phyloP scores from a whole-genome alignment of 2,329 filamentous ascomycete species.

The Scytalidium sp. region DNA sequence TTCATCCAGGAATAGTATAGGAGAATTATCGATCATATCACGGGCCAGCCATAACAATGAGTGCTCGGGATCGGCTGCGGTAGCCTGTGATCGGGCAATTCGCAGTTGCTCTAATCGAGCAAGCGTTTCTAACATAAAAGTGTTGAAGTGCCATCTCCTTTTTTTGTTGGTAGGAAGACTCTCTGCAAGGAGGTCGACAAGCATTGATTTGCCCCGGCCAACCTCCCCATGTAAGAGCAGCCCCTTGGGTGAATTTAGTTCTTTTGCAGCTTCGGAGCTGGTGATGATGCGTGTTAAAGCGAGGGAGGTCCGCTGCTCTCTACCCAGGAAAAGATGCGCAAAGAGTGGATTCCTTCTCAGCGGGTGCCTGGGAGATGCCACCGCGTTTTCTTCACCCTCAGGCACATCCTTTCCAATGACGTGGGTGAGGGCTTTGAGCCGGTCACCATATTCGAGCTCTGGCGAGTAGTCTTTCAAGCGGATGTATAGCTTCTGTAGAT shows the following conservation, averaged over 20 bases:
- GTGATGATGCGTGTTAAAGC: conserved; percentile 69
- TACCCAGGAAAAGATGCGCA: conserved; percentile 54
- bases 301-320: conserved; percentile 53
- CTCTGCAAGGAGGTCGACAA: conserved; percentile 79
- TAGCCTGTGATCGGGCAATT: conserved; percentile 14
- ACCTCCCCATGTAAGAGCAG: conserved; percentile 79
- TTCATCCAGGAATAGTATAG: conserved; percentile 78
- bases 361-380: conserved; percentile 52
- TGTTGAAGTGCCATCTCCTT: conserved; percentile 78
- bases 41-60: conserved; percentile 72
- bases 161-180: conserved; percentile 72
- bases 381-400: conserved; percentile 30
- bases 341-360: conserved; percentile 58
- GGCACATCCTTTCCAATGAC: conserved; percentile 29
- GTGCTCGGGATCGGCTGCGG: conserved; percentile 46
- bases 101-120: conserved; percentile 68
- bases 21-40: conserved; percentile 70
- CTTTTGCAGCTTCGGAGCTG: conserved; percentile 67
- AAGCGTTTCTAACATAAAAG: conserved; percentile 78
- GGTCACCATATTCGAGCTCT: conserved; percentile 63
- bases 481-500: conserved; percentile 74
- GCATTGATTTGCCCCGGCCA: conserved; percentile 80
- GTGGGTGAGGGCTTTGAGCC: conserved; percentile 57
- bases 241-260: conserved; percentile 69
- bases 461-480: conserved; percentile 78